phyloP scores from a whole-genome alignment of 2,329 filamentous ascomycete genomes.

The Cercospora brassicicola region DNA sequence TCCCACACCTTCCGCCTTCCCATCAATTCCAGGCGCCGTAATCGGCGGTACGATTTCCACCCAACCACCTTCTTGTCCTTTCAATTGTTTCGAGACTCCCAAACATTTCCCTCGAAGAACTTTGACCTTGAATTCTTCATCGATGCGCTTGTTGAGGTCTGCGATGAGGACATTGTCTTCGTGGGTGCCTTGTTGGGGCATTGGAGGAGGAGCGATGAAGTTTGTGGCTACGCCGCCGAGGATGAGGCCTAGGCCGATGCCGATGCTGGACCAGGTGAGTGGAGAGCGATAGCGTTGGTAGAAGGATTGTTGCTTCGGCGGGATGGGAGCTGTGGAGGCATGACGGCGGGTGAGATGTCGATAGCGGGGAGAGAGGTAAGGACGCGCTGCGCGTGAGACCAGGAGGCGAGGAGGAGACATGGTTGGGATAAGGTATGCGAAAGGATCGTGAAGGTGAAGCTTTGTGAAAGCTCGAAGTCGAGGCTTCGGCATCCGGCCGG shows the following conservation, averaged over 20 bases:
- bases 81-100: constrained; percentile 37
- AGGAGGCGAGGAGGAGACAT: constrained; percentile 8
- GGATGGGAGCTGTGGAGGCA: background rate
- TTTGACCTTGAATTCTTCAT: constrained; percentile 52
- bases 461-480: constrained; percentile 5
- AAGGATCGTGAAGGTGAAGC: background rate
- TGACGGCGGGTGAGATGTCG: constrained; percentile 19
- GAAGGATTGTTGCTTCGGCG: constrained; percentile 4
- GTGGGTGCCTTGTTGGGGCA: constrained; percentile 43
- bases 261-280: constrained; percentile 36
- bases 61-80: constrained; percentile 37
- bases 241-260: constrained; percentile 34
- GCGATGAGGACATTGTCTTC: constrained; percentile 47
- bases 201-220: constrained; percentile 48
- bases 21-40: constrained; percentile 9
- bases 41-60: constrained; percentile 34
- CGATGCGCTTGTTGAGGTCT: constrained; percentile 47
- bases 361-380: constrained; percentile 33
- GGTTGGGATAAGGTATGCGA: background rate
- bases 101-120: constrained; percentile 48
- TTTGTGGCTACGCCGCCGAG: constrained; percentile 44
- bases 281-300: constrained; percentile 9
- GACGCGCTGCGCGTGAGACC: constrained; percentile 17
- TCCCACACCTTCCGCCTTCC: constrained; percentile 9
- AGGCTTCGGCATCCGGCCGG: background rate